Evolutionary conservation across 1,284 basidiomycete genomes (phyloP), one percentile per base, ranked within the genome.

Genomic region (Cutaneotrichosporon cavernicola): DNA sequence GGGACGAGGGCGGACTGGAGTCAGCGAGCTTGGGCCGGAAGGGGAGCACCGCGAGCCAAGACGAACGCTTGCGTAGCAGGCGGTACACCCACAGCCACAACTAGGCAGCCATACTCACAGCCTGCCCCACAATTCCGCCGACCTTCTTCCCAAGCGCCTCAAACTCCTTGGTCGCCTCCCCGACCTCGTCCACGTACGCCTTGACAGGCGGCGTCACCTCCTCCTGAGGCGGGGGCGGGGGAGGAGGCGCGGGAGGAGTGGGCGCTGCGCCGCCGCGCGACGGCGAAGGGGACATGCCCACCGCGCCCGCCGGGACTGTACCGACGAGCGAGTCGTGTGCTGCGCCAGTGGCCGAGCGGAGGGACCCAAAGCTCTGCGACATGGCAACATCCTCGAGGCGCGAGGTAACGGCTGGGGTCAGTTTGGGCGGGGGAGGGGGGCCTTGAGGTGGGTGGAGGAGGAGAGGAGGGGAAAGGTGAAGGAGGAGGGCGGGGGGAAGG

Each of bases 371-470:
- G 76, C 26, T 69, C 14, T 73, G 76, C 32, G 83, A 82, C 65
- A 84, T 80, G 60, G 89, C 90, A 65, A 97, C 85, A 77, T 99
- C 96, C 81, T 99, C 96, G 32, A 99, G 87, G 60, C 96, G 88
- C 58, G 92, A 93, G 9, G 94, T 95, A 3, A 93, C 92, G 53
- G 97, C 96, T 84, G 96, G 31, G 65, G 52, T 59, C 53, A 67
- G 60, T 36, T 26, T 8, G 21, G 32, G 16, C 26, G 26, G 26
- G 26, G 26, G 26, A 26, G 26, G 26, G 26, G 26, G 26, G 26
- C 26, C 3, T 26, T 26, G 26, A 26, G 26, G 26, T 26, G 26
- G 22, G 22, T 46, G 38, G 5, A n/a, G 18, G 43, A 9, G 43
- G 18, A 18, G 18, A 18, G 18, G 43, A n/a, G 43, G 43, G 18